Conservation (phyloP, 805 yeast species). For the Saccharomycopsis schoenii region DNA sequence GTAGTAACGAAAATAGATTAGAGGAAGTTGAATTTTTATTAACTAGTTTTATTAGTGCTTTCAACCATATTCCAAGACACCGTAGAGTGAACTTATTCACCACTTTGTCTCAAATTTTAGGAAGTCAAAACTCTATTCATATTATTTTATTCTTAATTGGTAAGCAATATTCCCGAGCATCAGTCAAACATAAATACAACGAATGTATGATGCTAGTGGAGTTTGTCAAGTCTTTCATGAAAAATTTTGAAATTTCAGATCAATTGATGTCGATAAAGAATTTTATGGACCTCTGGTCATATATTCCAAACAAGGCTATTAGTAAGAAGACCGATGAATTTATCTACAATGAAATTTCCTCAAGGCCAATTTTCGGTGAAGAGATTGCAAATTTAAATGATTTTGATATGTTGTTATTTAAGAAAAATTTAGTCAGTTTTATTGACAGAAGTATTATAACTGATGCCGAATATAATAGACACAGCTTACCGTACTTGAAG, state of each 20-base stretch:
- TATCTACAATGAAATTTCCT: conserved; percentile 30
- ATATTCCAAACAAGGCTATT: conserved; percentile 27
- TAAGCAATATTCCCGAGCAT: conserved; percentile 55
- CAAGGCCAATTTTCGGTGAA: conserved; percentile 56
- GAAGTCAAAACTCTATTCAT: conserved; percentile 56
- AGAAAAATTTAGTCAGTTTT: conserved; percentile 45
- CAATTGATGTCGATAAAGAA: conserved; percentile 48
- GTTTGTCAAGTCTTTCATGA: conserved; percentile 61
- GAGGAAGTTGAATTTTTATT: conserved; percentile 77
- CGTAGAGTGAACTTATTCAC: conserved; percentile 81
- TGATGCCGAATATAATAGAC: conserved; percentile 26
- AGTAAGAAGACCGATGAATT: conserved; percentile 25
- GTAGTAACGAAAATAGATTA: conserved; percentile 31
- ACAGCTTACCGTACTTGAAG: conserved; percentile 38
- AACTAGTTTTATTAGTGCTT: conserved; percentile 87
- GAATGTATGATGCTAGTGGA: conserved; percentile 65
- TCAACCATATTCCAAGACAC: conserved; percentile 92
- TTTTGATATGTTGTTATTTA: conserved; percentile 39
- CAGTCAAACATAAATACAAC: conserved; percentile 44
- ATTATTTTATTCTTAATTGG: conserved; percentile 71
- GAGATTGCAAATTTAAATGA: conserved; percentile 41
- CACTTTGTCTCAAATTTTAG: conserved; percentile 68
- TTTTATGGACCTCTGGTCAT: conserved; percentile 39
- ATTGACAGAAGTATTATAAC: conserved; percentile 38
- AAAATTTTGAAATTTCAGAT: conserved; percentile 56